Conservation (phyloP, 306 rosid genomes). For the Echinosophora koreensis region DNA sequence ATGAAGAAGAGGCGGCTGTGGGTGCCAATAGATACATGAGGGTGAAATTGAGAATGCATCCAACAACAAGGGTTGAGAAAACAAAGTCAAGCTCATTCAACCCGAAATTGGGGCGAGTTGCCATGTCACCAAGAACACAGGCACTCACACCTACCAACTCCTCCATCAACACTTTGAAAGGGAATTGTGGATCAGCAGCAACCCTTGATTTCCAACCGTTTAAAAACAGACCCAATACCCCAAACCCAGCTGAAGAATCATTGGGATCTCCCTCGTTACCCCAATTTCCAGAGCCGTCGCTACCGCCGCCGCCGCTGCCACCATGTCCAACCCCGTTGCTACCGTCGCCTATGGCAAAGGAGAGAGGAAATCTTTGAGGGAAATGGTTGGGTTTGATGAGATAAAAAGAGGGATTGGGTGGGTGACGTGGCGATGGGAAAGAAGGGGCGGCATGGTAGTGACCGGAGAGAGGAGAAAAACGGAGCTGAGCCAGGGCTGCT, state of each 20-base stretch:
- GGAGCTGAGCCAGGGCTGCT: not conserved
- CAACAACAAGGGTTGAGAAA: slow-evolving; percentile 97
- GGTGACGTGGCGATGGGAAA: slow-evolving; percentile 47
- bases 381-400: slow-evolving; percentile 39
- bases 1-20: slow-evolving; percentile 62
- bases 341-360: slow-evolving; percentile 65
- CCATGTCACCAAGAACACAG: slow-evolving; percentile 95
- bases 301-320: not conserved
- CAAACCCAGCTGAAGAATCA: slow-evolving; percentile 47
- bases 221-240: slow-evolving; percentile 69
- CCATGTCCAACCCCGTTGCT: slow-evolving; percentile 46
- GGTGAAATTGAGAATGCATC: slow-evolving; percentile 86
- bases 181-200: slow-evolving; percentile 96
- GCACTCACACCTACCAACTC: slow-evolving; percentile 90
- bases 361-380: slow-evolving; percentile 51
- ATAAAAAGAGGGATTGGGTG: slow-evolving; percentile 48
- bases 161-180: slow-evolving; percentile 96
- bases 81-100: slow-evolving; percentile 97
- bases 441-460: slow-evolving; percentile 23
- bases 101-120: slow-evolving; percentile 95
- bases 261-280: slow-evolving; percentile 39
- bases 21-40: slow-evolving; percentile 97
- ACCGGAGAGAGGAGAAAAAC: not conserved
- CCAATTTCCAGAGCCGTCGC: slow-evolving; percentile 11
- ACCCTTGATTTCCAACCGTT: slow-evolving; percentile 95